Percentiles rank a stretch among this genome's conserved stretches.
These are phyloP conservation scores for Wallacemonas sp. DNA, from an alignment of 208 protist species.

Conservation along the genomic window DNA sequence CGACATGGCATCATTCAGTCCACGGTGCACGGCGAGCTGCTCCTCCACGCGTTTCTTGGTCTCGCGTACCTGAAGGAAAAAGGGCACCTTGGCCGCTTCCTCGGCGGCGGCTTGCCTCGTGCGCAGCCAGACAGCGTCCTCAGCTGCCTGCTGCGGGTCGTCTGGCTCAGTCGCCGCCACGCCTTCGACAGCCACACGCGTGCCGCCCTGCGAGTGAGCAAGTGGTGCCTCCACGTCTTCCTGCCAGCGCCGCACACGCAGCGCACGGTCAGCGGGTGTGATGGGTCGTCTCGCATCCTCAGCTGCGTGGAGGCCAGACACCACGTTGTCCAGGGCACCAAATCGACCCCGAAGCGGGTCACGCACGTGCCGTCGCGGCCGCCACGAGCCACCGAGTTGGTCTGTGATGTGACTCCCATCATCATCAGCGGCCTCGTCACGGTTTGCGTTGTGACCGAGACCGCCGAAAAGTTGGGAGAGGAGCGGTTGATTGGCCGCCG, in stretches of 20 bases:
- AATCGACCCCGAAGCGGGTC: neutral
- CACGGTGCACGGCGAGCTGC: constrained; percentile 69
- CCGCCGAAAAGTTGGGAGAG: constrained; percentile 35
- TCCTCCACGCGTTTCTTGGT: constrained; percentile 54
- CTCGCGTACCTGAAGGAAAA: constrained; percentile 40
- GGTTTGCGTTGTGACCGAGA: neutral
- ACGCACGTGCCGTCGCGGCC: neutral
- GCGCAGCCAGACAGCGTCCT: constrained; percentile 1
- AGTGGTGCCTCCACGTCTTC: neutral
- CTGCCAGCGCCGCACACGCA: constrained; percentile 8
- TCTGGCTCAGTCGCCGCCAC: neutral
- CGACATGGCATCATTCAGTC: constrained; percentile 30
- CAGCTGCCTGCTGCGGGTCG: neutral
- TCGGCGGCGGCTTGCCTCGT: neutral
- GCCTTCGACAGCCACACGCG: neutral
- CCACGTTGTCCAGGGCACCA: too few species aligned
- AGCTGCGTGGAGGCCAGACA: constrained; percentile 17
- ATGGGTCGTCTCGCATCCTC: constrained; percentile 19
- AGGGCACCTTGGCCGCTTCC: constrained; percentile 30
- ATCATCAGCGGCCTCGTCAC: neutral
- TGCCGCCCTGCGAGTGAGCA: too few species aligned
- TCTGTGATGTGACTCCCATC: constrained; percentile 7
- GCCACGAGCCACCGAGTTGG: neutral
- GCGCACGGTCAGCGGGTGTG: neutral
- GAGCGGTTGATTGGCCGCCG: constrained; percentile 33